Conservation (phyloP, 257 asterid genomes). For the Thymus quinquecostatus region DNA sequence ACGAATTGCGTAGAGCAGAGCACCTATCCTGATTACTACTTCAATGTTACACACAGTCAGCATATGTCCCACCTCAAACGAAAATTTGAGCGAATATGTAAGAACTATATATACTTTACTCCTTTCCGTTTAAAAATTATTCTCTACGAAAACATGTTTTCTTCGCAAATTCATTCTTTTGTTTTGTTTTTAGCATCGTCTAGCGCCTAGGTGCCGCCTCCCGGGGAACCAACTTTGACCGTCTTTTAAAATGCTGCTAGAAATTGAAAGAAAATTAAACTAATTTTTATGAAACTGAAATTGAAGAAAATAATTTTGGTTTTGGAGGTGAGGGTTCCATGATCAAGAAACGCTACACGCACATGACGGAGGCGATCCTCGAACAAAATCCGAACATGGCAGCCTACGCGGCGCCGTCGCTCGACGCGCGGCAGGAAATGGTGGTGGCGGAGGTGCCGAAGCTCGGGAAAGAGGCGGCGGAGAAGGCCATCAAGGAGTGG, state of each 20-base stretch:
- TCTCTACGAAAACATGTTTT: too few species aligned
- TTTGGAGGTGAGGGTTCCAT: neutral
- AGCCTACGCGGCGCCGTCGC: conserved; percentile 57
- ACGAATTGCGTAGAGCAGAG: conserved; percentile 70
- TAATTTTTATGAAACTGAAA: too few species aligned
- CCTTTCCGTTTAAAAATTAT: too few species aligned
- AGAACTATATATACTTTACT: too few species aligned
- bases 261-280: too few species aligned
- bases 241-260: too few species aligned
- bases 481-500: conserved; percentile 81
- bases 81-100: conserved; percentile 37
- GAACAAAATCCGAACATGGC: neutral
- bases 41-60: conserved; percentile 72
- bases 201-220: too few species aligned
- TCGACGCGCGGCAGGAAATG: conserved; percentile 68
- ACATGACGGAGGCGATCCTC: neutral
- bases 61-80: conserved; percentile 64
- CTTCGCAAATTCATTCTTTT: too few species aligned
- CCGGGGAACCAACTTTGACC: too few species aligned
- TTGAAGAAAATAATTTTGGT: too few species aligned
- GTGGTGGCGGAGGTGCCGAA: conserved; percentile 71
- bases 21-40: conserved; percentile 68
- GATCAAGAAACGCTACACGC: conserved; percentile 15
- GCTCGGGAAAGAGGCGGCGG: conserved; percentile 78
- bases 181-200: too few species aligned